Base-by-base conservation (phyloP, 345 rosid species). In the Linum tenue region DNA sequence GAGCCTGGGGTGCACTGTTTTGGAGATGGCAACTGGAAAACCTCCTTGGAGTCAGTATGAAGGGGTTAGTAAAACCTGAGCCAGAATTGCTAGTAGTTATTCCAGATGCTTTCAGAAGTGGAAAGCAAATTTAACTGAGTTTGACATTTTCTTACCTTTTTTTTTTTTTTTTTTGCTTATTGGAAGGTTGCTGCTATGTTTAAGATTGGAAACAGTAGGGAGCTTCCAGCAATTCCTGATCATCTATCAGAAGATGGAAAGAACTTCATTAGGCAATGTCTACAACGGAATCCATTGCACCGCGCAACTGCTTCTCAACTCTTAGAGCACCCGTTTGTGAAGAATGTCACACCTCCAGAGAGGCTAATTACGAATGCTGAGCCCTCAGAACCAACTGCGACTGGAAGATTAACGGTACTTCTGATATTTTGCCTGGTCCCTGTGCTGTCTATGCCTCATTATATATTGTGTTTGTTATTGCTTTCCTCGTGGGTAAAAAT, bases 351-450 rank as follows among this genome's bases (percentile, higher is more conserved):
- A 7, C 51, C 64, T 1, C 16, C 36, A 35, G 64, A 62, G 48
- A 62, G 64, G 41, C 48, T 43, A 62, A n/a, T 62, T 39, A 12
- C 17, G 50, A 16, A 22, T 63, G 60, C 67, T 31, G 86, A 85
- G 67, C 65, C 78, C 60, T 65, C 69, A 31, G 90, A 87, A 40
- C 55, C 77, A 59, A 61, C 78, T 72, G 69, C 75, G 53, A 76
- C 77, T n/a, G 79, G 78, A 70, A 85, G 83, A 85, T 62, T 81
- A 57, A 72, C 75, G 89, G 91, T 85, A 87, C 57, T 51, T 2
- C 55, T 64, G 12, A 48, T 14, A 48, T 48, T 48, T 22, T 22
- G 31, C 31, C 31, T 22, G 31, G 31, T 22, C 31, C 31, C 31
- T 22, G 31, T 22, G 31, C 31, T 22, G 31, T 22, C 31, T 22